phyloP scores from a whole-genome alignment of 768 basidiomycete genomes.

The Pleurotus ostreatus region DNA sequence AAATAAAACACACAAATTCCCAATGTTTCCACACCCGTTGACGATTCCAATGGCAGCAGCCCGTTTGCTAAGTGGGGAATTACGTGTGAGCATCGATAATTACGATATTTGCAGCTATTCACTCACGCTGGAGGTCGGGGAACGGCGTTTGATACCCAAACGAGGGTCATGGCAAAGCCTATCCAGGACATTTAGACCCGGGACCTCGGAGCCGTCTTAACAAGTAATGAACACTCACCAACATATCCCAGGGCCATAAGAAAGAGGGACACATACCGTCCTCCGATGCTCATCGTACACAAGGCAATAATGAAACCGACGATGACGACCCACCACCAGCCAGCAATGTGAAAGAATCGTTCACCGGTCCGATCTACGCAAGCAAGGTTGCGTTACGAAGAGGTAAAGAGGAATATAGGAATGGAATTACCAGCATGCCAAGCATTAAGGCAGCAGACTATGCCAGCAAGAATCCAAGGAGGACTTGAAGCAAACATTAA shows the following conservation, averaged over 20 bases:
- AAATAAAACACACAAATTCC: slow-evolving; percentile 41
- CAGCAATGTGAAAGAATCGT: slow-evolving; percentile 56
- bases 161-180: slow-evolving; percentile 45
- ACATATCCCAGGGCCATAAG: slow-evolving; percentile 57
- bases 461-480: slow-evolving; percentile 56
- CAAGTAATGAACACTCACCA: slow-evolving; percentile 16
- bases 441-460: slow-evolving; percentile 47
- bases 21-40: slow-evolving; percentile 53
- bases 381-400: neutral
- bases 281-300: slow-evolving; percentile 46
- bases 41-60: slow-evolving; percentile 60
- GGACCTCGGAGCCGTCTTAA: too few relatives aligned
- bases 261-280: slow-evolving; percentile 59
- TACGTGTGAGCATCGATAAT: too few relatives aligned
- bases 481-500: slow-evolving; percentile 32
- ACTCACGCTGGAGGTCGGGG: slow-evolving; percentile 56
- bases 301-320: slow-evolving; percentile 59
- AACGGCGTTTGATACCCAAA: slow-evolving; percentile 61
- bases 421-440: slow-evolving; percentile 41
- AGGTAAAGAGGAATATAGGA: neutral
- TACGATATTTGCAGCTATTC: too few relatives aligned
- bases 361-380: slow-evolving; percentile 51
- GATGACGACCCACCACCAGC: slow-evolving; percentile 59
- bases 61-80: slow-evolving; percentile 29
- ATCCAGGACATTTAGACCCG: neutral